Base-by-base conservation (phyloP, 345 rosid genomes). In the Populus alba region DNA sequence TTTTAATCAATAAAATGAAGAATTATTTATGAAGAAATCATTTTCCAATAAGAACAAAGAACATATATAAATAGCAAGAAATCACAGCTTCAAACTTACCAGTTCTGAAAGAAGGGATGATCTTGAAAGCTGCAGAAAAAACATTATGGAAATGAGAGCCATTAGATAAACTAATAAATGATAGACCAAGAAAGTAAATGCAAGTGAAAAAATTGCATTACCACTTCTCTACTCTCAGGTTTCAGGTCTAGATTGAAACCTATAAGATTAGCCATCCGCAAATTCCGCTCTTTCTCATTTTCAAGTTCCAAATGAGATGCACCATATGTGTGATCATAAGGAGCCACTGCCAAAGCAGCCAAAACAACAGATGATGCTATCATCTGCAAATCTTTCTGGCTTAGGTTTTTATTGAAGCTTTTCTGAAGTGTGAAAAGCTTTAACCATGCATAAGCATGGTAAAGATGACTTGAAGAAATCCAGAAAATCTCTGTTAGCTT, bases 371-470 rank as follows among this genome's bases (percentile, higher is more conserved):
- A 91, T 59, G 99, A 97, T 49, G 99, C 97, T 71, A 94, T 91
- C 77, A 94, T 79, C 74, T 97, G 99, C 87, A 94, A 85, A 83
- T 97, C 98, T 77, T 92, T 97, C 79, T 92, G 98, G 87, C 96
- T 94, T 78, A 97, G 78, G 88, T 97, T 94, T 85, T 97, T 97
- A 75, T 94, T 97, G 82, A 94, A 97, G 74, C 91, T 92, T 77
- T 97, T 97, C 87, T 97, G 99, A 77, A 97, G 98, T 11, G 87
- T 85, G 80, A 94, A 97, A 47, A 97, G 94, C 90, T 94, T 97
- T 72, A 92, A 84, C 99, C 99, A 97, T 6, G 98, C 97, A 82
- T 97, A 97, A 31, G 94, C 97, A 90, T 94, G 98, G 75, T 91
- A 94, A 39, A 97, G 96, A 89, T 90, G 89, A 86, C 98, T 94